These are phyloP conservation scores for Scheffersomyces parashehatae DNA, from an alignment of 1,139 yeast genomes.

Conservation along the genomic window DNA sequence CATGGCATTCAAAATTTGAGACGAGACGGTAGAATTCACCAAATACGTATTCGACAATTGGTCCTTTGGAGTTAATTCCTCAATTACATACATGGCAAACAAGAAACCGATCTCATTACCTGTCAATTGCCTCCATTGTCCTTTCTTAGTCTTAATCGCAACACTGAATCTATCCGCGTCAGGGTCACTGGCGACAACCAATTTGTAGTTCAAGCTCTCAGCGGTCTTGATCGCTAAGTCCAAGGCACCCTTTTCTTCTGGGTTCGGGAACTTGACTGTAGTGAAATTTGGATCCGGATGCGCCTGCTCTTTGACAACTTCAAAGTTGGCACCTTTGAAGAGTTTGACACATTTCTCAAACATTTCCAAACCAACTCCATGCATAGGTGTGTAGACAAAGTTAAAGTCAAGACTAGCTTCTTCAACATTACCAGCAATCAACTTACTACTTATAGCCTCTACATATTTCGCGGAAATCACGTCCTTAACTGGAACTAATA, in stretches of 20 bases:
- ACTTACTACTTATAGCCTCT: constrained; percentile 24
- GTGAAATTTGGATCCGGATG: constrained; percentile 82
- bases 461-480: constrained; percentile 40
- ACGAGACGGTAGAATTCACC: constrained; percentile 88
- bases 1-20: constrained; percentile 75
- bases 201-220: constrained; percentile 37
- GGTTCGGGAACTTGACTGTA: constrained; percentile 89
- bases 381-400: constrained; percentile 91
- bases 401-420: constrained; percentile 26
- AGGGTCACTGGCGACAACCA: constrained; percentile 90
- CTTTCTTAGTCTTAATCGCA: constrained; percentile 52
- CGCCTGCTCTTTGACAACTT: constrained; percentile 58
- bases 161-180: constrained; percentile 93
- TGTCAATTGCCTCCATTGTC: constrained; percentile 73
- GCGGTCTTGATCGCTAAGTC: constrained; percentile 66
- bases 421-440: constrained; percentile 18
- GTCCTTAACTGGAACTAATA: constrained; percentile 27
- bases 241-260: constrained; percentile 92
- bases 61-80: constrained; percentile 28
- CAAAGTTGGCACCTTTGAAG: constrained; percentile 27
- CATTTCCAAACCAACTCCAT: constrained; percentile 80
- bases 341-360: constrained; percentile 31
- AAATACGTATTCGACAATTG: constrained; percentile 51
- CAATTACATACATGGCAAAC: constrained; percentile 67
- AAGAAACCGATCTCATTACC: constrained; percentile 91